Conservation (phyloP, 1,139 yeast species). For the Lizanozyma gosingica region DNA sequence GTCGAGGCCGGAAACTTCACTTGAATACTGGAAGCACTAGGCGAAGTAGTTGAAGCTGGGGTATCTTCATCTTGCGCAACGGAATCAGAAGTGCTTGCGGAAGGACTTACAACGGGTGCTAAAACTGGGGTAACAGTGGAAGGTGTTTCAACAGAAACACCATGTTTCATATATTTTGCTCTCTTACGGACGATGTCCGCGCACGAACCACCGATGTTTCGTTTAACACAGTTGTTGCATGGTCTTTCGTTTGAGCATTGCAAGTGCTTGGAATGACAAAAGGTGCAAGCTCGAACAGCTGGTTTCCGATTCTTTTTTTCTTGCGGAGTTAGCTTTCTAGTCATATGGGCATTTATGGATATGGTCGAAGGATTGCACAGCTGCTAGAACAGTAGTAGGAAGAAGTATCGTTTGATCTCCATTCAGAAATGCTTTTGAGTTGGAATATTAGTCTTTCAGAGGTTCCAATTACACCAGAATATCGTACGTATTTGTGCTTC, state of each 20-base stretch:
- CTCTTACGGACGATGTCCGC: slow-evolving; percentile 51
- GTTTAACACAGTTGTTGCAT: slow-evolving; percentile 58
- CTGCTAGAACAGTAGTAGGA: too few relatives aligned
- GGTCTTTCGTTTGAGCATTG: slow-evolving; percentile 59
- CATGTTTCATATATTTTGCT: slow-evolving; percentile 31
- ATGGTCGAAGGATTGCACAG: not conserved
- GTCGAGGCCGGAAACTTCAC: too few relatives aligned
- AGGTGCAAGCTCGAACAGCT: slow-evolving; percentile 58
- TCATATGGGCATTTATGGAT: slow-evolving; percentile 30
- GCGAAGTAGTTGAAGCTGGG: too few relatives aligned
- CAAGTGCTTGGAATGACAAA: slow-evolving; percentile 63
- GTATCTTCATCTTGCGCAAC: too few relatives aligned
- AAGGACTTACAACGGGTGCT: too few relatives aligned
- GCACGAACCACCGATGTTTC: slow-evolving; percentile 49
- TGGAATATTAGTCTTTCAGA: too few relatives aligned
- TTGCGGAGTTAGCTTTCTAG: slow-evolving; percentile 45
- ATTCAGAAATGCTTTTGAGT: too few relatives aligned
- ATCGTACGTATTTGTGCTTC: too few relatives aligned
- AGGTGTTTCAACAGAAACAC: not conserved
- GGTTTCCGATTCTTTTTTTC: slow-evolving; percentile 51
- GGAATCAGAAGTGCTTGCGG: too few relatives aligned
- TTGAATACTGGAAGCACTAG: too few relatives aligned
- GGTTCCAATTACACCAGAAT: too few relatives aligned
- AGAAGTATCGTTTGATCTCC: too few relatives aligned
- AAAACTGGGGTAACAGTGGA: not conserved